Conservation (phyloP, 148 eudicot species). For the Persicaria maculosa region DNA sequence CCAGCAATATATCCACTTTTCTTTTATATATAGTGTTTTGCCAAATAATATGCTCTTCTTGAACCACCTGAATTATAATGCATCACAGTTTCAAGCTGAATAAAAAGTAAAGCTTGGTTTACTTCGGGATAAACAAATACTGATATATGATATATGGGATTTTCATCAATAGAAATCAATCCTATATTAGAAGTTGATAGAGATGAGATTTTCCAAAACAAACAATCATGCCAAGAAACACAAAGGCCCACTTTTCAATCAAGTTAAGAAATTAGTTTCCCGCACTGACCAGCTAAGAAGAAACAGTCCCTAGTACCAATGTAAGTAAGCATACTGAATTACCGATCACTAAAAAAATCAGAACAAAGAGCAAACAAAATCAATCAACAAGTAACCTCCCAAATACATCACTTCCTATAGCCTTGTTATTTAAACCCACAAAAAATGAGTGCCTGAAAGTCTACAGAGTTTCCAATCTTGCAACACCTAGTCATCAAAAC, state of each 20-base stretch:
- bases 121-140: neutral
- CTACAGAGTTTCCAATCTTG: neutral
- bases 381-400: neutral
- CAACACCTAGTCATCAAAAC: neutral
- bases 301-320: no score
- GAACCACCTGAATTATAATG: neutral
- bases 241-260: neutral
- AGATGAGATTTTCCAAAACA: neutral
- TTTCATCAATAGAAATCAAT: neutral
- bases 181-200: neutral
- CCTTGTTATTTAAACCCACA: neutral
- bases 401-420: neutral
- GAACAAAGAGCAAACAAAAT: neutral
- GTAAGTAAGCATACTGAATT: neutral
- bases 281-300: neutral
- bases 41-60: neutral
- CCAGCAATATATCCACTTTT: neutral
- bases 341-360: neutral
- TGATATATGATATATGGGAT: neutral
- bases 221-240: neutral
- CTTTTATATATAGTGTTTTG: neutral
- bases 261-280: neutral
- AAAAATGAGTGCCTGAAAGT: neutral
- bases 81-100: neutral
- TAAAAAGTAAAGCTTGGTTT: neutral